Evolutionary conservation across 2,329 filamentous ascomycete genomes (phyloP).

Genomic region (Aaosphaeria pasadenensis): DNA sequence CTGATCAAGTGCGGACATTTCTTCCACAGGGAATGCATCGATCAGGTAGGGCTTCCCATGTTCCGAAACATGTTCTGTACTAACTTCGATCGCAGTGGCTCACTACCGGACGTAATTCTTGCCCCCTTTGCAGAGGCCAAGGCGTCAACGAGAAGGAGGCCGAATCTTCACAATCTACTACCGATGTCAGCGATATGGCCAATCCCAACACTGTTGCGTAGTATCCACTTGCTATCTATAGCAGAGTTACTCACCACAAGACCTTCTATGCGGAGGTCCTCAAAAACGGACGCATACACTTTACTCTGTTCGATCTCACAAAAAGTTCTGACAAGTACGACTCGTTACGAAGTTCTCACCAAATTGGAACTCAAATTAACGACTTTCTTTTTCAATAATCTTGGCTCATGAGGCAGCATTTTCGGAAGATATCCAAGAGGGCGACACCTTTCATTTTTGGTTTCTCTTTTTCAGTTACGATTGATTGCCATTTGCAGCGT

Average conservation of each 20-base stretch:
- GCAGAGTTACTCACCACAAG: no score
- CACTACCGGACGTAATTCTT: conserved; percentile 64
- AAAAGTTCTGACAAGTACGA: not conserved
- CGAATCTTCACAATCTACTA: conserved; percentile 1
- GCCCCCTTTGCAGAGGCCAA: conserved; percentile 59
- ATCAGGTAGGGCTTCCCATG: conserved; percentile 53
- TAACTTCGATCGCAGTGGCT: conserved; percentile 54
- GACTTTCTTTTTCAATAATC: no score
- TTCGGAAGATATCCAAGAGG: not conserved
- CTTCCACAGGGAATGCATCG: conserved; percentile 68
- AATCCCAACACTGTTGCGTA: not conserved
- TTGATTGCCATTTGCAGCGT: not conserved
- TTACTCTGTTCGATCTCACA: not conserved
- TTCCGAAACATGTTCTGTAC: not conserved
- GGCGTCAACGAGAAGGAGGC: conserved; percentile 51
- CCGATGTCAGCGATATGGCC: not conserved
- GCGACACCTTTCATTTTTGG: no score
- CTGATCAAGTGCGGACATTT: conserved; percentile 63
- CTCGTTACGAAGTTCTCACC: not conserved
- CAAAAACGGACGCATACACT: not conserved
- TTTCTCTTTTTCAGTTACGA: not conserved
- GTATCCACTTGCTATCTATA: no score
- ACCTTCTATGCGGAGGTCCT: no score
- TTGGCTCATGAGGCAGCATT: not conserved
- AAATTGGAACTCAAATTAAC: no score